A percentile compares a stretch with the other conserved stretches of the same genome.
Evolutionary conservation across 345 rosid species (phyloP).

Genomic region (Dimocarpus longan): DNA sequence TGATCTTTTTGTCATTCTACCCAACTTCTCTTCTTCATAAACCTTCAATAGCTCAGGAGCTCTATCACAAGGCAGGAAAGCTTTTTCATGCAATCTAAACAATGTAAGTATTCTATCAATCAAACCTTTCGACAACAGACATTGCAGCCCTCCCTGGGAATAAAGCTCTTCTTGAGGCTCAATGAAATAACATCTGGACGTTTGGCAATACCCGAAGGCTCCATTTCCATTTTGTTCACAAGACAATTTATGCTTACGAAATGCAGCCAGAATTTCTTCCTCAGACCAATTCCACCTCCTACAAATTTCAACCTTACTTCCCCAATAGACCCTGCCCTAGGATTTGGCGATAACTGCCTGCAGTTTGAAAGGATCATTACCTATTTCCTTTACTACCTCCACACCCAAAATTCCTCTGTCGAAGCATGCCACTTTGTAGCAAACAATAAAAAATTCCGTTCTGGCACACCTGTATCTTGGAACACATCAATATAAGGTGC

Average conservation of each 20-base stretch:
- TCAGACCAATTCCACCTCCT: conserved; percentile 34
- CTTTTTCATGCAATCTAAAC: not conserved
- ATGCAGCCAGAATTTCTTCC: conserved; percentile 24
- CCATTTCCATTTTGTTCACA: conserved; percentile 18
- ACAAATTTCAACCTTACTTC: conserved; percentile 15
- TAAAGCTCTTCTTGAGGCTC: conserved; percentile 18
- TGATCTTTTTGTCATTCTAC: not conserved
- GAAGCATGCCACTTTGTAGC: too few relatives aligned
- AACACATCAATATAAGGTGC: conserved; percentile 6
- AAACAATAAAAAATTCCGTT: conserved; percentile 9
- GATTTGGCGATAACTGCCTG: conserved; percentile 7
- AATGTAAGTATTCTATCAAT: not conserved
- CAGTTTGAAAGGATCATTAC: too few relatives aligned
- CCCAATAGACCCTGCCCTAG: conserved; percentile 21
- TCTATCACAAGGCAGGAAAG: not conserved
- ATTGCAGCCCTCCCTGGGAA: conserved; percentile 6
- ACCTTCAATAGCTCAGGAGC: conserved; percentile 18
- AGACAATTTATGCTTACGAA: conserved; percentile 19
- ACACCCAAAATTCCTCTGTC: not conserved
- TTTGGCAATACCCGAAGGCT: conserved; percentile 1
- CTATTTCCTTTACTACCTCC: too few relatives aligned
- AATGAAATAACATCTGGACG: not conserved
- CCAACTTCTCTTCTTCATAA: not conserved
- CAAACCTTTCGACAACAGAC: conserved; percentile 9
- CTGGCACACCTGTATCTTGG: conserved; percentile 26